phyloP scores from a whole-genome alignment of 75 land plant genomes.

The Larix kaempferi region DNA sequence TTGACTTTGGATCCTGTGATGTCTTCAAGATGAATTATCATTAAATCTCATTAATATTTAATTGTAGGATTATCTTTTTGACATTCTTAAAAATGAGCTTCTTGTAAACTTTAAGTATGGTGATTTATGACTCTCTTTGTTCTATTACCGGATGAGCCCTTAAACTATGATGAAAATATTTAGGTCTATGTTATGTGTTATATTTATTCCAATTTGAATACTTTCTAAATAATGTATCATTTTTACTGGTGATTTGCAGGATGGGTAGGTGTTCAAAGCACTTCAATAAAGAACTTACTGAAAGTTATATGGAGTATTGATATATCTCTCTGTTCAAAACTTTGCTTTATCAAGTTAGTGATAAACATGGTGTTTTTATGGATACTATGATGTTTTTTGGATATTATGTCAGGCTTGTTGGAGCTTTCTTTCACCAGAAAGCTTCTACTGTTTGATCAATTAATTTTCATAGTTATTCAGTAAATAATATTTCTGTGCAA shows the following conservation, averaged over 20 bases:
- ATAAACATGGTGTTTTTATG: neutral
- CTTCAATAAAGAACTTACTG: neutral
- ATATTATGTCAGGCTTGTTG: neutral
- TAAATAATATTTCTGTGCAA: no score
- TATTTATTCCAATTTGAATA: slow-evolving; percentile 1
- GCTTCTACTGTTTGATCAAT: no score
- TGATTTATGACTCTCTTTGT: neutral
- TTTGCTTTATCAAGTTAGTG: neutral
- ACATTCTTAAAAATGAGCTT: neutral
- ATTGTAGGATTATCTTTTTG: neutral
- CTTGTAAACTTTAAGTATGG: neutral
- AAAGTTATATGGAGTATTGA: slow-evolving; percentile 4
- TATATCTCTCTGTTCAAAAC: neutral
- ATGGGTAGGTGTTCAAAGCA: slow-evolving; percentile 10
- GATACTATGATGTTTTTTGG: neutral
- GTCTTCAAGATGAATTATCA: no score
- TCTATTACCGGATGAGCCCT: neutral
- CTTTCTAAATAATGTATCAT: neutral
- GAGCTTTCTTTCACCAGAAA: neutral
- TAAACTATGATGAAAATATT: neutral
- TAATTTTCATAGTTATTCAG: no score
- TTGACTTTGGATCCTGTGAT: no score
- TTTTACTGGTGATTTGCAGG: slow-evolving; percentile 10
- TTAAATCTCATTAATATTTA: neutral
- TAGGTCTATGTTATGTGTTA: neutral